phyloP scores from a whole-genome alignment of 1,284 basidiomycete genomes.

The Malassezia sp. region DNA sequence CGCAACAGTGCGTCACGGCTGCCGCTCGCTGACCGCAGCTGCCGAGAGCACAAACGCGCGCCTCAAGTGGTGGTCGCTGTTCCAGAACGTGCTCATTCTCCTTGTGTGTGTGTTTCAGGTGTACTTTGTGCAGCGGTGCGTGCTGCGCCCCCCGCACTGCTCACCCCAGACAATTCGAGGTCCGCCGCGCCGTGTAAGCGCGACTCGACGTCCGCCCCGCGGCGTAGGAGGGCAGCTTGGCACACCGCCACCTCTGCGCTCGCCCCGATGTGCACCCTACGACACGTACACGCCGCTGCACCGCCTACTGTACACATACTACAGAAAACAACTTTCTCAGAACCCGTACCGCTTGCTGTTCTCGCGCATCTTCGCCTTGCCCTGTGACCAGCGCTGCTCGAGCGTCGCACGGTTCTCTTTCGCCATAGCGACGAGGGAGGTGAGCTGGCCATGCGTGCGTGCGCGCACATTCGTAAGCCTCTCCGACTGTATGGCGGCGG shows the following conservation, averaged over 20 bases:
- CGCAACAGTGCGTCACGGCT: slow-evolving; percentile 58
- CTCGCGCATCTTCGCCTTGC: slow-evolving; percentile 17
- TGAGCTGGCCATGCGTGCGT: slow-evolving; percentile 34
- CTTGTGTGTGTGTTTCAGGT: slow-evolving; percentile 90
- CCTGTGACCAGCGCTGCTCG: slow-evolving; percentile 33
- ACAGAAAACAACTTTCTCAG: slow-evolving; percentile 2
- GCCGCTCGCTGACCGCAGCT: slow-evolving; percentile 28
- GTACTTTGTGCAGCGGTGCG: slow-evolving; percentile 74
- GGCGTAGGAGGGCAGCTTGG: no score
- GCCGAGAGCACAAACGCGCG: slow-evolving; percentile 62
- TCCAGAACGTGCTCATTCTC: slow-evolving; percentile 76
- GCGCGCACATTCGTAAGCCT: slow-evolving; percentile 22
- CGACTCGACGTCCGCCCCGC: no score
- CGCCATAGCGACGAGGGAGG: slow-evolving; percentile 31
- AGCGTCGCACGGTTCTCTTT: slow-evolving; percentile 26
- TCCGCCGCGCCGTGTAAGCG: slow-evolving; percentile 10
- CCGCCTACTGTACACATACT: not conserved
- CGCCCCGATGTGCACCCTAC: no score
- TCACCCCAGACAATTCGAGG: slow-evolving; percentile 16
- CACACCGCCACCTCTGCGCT: no score
- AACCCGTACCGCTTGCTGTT: slow-evolving; percentile 24
- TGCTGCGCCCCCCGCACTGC: not conserved
- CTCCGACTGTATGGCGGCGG: slow-evolving; percentile 21
- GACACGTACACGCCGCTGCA: no score
- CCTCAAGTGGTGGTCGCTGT: slow-evolving; percentile 97